phyloP scores from a whole-genome alignment of 2,329 filamentous ascomycete species.

The Nannizziopsis arthrosporioides region DNA sequence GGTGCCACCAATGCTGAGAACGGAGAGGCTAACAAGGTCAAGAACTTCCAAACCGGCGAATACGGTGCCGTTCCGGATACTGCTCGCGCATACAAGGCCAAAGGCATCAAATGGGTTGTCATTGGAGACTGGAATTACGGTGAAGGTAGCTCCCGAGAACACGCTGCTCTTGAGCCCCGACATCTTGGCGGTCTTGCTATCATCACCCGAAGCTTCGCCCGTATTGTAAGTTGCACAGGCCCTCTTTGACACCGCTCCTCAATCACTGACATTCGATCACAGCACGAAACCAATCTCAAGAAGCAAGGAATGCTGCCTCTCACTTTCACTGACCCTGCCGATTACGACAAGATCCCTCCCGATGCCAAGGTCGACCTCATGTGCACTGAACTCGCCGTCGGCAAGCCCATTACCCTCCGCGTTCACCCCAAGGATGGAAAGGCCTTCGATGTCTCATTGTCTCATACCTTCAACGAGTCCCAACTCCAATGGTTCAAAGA shows the following conservation, averaged over 20 bases:
- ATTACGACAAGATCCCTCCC: conserved; percentile 94
- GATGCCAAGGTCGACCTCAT: conserved; percentile 85
- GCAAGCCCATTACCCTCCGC: conserved; percentile 80
- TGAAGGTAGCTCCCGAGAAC: conserved; percentile 93
- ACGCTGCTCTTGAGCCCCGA: conserved; percentile 92
- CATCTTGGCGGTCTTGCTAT: conserved; percentile 95
- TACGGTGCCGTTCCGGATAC: conserved; percentile 83
- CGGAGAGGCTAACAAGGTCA: conserved; percentile 93
- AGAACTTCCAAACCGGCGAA: conserved; percentile 75
- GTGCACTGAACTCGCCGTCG: conserved; percentile 79
- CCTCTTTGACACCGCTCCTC: background rate
- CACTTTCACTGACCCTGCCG: conserved; percentile 84
- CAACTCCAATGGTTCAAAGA: conserved; percentile 99
- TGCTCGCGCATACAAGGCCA: conserved; percentile 96
- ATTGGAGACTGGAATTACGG: conserved; percentile 99
- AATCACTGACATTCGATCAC: conserved; percentile 15
- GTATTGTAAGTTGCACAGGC: conserved; percentile 53
- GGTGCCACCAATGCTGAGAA: conserved; percentile 94
- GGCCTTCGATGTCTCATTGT: conserved; percentile 69
- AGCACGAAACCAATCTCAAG: conserved; percentile 99
- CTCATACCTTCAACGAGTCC: conserved; percentile 94
- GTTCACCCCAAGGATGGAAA: conserved; percentile 84
- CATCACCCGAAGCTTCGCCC: conserved; percentile 88
- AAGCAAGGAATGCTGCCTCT: conserved; percentile 99
- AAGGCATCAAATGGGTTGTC: conserved; percentile 93